Conservation (phyloP, 2,329 filamentous ascomycete genomes). For the Curvularia sp. region DNA sequence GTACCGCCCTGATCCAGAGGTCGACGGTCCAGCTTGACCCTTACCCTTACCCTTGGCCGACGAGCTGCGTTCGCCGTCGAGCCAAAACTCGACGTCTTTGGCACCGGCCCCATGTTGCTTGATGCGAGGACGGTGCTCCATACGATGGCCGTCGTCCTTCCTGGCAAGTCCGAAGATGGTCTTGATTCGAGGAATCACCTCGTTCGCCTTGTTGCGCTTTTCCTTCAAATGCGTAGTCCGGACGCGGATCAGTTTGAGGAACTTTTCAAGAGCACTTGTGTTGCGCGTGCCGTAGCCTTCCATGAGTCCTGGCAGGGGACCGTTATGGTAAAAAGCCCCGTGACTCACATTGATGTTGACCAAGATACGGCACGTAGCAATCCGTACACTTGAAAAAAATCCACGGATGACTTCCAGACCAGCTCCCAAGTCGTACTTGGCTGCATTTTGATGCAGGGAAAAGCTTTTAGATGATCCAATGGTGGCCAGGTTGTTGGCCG, state of each 20-base stretch:
- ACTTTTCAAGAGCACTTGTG: constrained; percentile 37
- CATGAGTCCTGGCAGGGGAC: constrained; percentile 45
- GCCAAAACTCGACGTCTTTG: constrained; percentile 35
- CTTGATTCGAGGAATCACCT: constrained; percentile 48
- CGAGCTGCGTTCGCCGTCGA: constrained; percentile 17
- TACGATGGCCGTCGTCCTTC: constrained; percentile 43
- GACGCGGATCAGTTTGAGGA: constrained; percentile 49
- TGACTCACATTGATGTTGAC: constrained; percentile 68
- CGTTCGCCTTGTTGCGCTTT: constrained; percentile 41
- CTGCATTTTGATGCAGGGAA: constrained; percentile 48
- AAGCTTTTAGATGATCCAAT: constrained; percentile 58
- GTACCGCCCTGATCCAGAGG: constrained; percentile 20
- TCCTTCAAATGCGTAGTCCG: constrained; percentile 46
- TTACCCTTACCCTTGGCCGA: constrained; percentile 22
- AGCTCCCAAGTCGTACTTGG: constrained; percentile 51
- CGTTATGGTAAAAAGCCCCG: constrained; percentile 61
- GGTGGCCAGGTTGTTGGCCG: constrained; percentile 49
- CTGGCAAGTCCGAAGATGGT: constrained; percentile 50
- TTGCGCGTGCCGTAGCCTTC: constrained; percentile 21
- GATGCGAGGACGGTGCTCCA: constrained; percentile 25
- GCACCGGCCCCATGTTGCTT: constrained; percentile 25
- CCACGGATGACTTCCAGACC: constrained; percentile 65
- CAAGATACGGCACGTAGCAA: constrained; percentile 63
- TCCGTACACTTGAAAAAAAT: constrained; percentile 66
- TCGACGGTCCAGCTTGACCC: constrained; percentile 2